Evolutionary conservation across 345 rosid genomes (phyloP).

Genomic region (Firmiana major): DNA sequence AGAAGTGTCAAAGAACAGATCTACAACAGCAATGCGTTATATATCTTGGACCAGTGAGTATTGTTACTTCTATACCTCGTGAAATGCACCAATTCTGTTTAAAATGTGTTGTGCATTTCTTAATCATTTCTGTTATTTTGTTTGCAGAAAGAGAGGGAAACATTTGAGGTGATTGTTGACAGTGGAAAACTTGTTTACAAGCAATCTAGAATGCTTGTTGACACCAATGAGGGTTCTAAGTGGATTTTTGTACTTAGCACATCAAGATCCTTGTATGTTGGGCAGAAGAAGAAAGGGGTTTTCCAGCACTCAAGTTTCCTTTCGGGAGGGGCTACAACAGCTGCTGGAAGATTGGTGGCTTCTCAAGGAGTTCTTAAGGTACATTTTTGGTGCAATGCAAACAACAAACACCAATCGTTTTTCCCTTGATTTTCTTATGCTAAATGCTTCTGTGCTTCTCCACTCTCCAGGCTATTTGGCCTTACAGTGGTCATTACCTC

Average conservation of each 20-base stretch:
- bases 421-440: background rate
- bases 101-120: background rate
- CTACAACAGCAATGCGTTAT: constrained; percentile 56
- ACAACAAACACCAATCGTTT: background rate
- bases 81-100: background rate
- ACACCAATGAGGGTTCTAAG: constrained; percentile 46
- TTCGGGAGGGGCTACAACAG: constrained; percentile 63
- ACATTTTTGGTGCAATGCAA: constrained; percentile 6
- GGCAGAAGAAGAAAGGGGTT: constrained; percentile 57
- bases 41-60: constrained; percentile 69
- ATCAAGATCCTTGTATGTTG: constrained; percentile 54
- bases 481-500: constrained; percentile 71
- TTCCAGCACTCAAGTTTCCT: constrained; percentile 70
- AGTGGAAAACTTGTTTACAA: constrained; percentile 48
- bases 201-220: constrained; percentile 34
- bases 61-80: background rate
- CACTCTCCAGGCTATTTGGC: constrained; percentile 54
- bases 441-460: background rate
- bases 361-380: constrained; percentile 59
- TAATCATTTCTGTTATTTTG: background rate
- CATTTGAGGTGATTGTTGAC: constrained; percentile 57
- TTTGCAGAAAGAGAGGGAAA: constrained; percentile 61
- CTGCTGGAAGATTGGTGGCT: constrained; percentile 60
- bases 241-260: constrained; percentile 74
- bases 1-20: constrained; percentile 37